These are phyloP conservation scores for Diaporthe australafricana DNA, from an alignment of 2,329 filamentous ascomycete genomes.

Conservation along the genomic window DNA sequence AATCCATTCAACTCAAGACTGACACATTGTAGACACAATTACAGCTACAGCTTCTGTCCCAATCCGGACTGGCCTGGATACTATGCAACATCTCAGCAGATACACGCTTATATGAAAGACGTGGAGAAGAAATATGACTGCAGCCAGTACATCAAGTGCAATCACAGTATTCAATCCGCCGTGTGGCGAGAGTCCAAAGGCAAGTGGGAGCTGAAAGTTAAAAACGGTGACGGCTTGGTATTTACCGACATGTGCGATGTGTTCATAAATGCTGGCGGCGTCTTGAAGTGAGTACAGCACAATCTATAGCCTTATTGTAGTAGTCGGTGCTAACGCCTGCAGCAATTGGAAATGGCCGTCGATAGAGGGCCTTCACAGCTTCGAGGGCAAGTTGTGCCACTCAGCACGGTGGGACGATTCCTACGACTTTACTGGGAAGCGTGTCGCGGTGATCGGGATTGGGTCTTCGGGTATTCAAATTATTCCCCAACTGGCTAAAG, in stretches of 20 bases:
- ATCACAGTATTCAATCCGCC: conserved; percentile 54
- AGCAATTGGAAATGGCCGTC: conserved; percentile 39
- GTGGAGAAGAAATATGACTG: conserved; percentile 47
- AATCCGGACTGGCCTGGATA: conserved; percentile 29
- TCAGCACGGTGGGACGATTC: conserved; percentile 42
- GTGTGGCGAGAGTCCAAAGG: conserved; percentile 50
- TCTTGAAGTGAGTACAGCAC: background rate
- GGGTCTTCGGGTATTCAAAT: conserved; percentile 48
- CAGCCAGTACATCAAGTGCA: conserved; percentile 56
- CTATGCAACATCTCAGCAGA: conserved; percentile 42
- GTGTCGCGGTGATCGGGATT: conserved; percentile 45
- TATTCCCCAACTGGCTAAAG: conserved; percentile 37
- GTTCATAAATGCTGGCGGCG: conserved; percentile 20
- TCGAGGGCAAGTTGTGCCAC: conserved; percentile 45
- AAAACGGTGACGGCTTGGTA: background rate
- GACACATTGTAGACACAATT: conserved; percentile 10
- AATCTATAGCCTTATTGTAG: background rate
- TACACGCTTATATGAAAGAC: conserved; percentile 47
- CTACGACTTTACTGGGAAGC: conserved; percentile 30
- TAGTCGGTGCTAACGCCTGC: background rate
- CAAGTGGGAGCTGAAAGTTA: conserved; percentile 7
- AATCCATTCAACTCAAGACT: background rate
- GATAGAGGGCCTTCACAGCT: conserved; percentile 48
- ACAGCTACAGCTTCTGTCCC: conserved; percentile 29
- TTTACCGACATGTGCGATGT: conserved; percentile 22